These are phyloP conservation scores for Boletus reticuloceps DNA, from an alignment of 768 basidiomycete genomes.

Conservation along the genomic window DNA sequence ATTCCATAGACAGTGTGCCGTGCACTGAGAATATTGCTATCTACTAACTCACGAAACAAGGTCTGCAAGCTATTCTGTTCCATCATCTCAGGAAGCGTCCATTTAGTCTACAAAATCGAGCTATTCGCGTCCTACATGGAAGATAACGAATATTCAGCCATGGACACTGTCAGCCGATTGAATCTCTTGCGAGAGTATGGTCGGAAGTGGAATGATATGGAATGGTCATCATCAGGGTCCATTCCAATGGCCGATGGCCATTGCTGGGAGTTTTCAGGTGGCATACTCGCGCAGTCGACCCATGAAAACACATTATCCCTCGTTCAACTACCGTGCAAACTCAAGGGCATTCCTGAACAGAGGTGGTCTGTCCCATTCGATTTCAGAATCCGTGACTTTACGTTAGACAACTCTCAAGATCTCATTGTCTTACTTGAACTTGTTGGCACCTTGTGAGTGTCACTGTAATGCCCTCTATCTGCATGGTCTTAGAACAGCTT, in stretches of 20 bases:
- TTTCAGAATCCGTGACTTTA: constrained; percentile 34
- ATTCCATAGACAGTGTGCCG: background rate
- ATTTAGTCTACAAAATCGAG: constrained; percentile 31
- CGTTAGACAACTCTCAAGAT: constrained; percentile 36
- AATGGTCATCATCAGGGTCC: constrained; percentile 12
- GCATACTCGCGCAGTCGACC: constrained; percentile 32
- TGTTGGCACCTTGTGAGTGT: constrained; percentile 19
- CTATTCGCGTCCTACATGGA: constrained; percentile 31
- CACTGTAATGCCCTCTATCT: background rate
- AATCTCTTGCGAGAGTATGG: constrained; percentile 27
- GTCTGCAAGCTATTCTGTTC: constrained; percentile 31
- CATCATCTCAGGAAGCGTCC: constrained; percentile 24
- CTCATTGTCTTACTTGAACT: constrained; percentile 32
- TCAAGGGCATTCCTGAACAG: constrained; percentile 25
- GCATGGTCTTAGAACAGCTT: background rate
- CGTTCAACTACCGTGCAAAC: constrained; percentile 30
- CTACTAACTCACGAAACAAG: constrained; percentile 8
- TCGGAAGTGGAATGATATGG: constrained; percentile 28
- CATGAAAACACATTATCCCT: constrained; percentile 18
- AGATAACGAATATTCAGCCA: constrained; percentile 13
- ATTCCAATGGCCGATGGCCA: constrained; percentile 18
- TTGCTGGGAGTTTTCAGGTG: constrained; percentile 36
- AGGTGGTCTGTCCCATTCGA: constrained; percentile 30
- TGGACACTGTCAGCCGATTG: constrained; percentile 23
- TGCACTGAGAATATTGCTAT: background rate